phyloP scores from a whole-genome alignment of 495 filamentous ascomycete genomes.

The Oidiodendron maius region DNA sequence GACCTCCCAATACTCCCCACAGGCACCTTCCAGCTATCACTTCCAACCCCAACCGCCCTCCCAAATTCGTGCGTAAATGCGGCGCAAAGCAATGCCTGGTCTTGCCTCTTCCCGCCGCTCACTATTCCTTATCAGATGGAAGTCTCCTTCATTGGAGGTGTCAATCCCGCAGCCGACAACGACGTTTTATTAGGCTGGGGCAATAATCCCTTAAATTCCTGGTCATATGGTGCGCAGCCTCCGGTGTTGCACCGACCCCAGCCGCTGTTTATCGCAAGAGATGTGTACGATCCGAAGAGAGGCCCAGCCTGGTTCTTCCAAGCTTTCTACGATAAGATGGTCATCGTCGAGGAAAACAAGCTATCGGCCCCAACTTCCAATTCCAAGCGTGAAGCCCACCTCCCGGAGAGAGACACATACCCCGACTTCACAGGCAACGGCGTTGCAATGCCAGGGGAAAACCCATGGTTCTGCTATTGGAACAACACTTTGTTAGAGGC shows the following conservation, averaged over 20 bases:
- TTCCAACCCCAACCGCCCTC: slow-evolving; percentile 45
- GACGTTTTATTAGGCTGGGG: slow-evolving; percentile 14
- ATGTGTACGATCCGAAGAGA: slow-evolving; percentile 53
- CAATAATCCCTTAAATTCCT: slow-evolving; percentile 27
- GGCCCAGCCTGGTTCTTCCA: slow-evolving; percentile 76
- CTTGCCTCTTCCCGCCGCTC: slow-evolving; percentile 36
- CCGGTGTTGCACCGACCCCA: slow-evolving; percentile 47
- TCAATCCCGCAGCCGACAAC: slow-evolving; percentile 10
- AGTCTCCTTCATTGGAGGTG: slow-evolving; percentile 1
- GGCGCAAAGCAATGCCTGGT: slow-evolving; percentile 62
- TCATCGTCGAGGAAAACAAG: slow-evolving; percentile 59
- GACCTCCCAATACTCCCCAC: slow-evolving; percentile 54
- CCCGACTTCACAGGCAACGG: slow-evolving; percentile 40
- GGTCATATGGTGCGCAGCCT: slow-evolving; percentile 69
- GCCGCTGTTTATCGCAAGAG: slow-evolving; percentile 55
- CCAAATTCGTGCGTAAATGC: slow-evolving; percentile 61
- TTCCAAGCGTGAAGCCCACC: slow-evolving; percentile 12
- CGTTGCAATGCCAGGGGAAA: slow-evolving; percentile 51
- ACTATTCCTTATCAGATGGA: slow-evolving; percentile 12
- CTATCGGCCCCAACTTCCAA: slow-evolving; percentile 25
- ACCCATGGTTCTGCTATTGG: slow-evolving; percentile 87
- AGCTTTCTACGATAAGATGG: slow-evolving; percentile 69
- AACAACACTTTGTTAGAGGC: slow-evolving; percentile 74
- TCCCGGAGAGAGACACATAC: background rate
- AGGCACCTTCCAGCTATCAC: slow-evolving; percentile 59